Percentiles rank a stretch among this genome's conserved stretches.
Conservation (phyloP, 768 basidiomycete genomes). For the Sporobolomyces pararoseus region DNA sequence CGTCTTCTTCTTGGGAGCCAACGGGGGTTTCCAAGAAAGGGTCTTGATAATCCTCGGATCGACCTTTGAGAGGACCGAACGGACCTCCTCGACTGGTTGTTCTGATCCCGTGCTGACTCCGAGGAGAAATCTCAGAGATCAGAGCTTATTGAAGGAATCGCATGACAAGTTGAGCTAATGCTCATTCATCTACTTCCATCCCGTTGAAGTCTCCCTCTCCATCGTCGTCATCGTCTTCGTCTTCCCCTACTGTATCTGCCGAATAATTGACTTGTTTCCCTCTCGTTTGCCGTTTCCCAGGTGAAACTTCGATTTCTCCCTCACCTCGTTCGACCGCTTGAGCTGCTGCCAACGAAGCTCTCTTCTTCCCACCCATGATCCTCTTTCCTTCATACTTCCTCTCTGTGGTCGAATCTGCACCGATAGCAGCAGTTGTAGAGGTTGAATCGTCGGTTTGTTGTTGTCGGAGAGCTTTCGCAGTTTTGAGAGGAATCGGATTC, state of each 20-base stretch:
- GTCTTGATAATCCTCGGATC: no score
- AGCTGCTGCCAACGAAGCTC: not conserved
- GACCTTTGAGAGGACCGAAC: no score
- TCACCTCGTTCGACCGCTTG: not conserved
- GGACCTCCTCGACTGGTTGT: no score
- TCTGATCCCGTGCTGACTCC: no score
- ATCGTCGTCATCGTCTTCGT: conserved; percentile 11
- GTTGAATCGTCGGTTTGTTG: conserved; percentile 15
- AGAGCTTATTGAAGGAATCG: no score
- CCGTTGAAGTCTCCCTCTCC: not conserved
- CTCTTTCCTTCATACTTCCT: not conserved
- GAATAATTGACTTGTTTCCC: conserved; percentile 20
- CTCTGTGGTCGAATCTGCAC: not conserved
- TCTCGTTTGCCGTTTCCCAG: conserved; percentile 8
- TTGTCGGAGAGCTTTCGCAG: not conserved
- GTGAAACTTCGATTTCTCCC: not conserved
- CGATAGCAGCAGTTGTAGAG: not conserved
- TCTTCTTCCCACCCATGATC: conserved; percentile 5
- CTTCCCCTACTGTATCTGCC: conserved; percentile 12
- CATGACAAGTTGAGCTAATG: no score
- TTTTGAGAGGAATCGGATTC: not conserved
- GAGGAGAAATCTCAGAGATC: no score
- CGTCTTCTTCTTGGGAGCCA: no score
- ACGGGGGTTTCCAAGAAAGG: no score
- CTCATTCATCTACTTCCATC: no score